Evolutionary conservation across 1,284 basidiomycete species (phyloP), one percentile per base, ranked within the genome.

Genomic region (Ustilago tritici): DNA sequence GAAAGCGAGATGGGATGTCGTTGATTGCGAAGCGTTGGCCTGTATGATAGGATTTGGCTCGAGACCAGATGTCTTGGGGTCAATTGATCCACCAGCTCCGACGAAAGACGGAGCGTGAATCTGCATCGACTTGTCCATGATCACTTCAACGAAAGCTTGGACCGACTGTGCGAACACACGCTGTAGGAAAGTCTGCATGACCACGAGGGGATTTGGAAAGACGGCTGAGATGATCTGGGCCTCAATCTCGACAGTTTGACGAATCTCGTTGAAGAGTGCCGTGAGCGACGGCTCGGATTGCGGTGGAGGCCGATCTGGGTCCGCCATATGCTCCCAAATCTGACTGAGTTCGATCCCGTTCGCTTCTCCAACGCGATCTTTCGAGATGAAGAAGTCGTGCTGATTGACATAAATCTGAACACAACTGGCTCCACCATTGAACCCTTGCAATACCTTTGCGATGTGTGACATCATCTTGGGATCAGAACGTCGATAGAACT

Each of bases 381-480:
- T 86, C 53, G 78, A 81, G 67, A 86, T 86, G 78, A 86, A 86
- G 38, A 85, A 86, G 86, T 99, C 97, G 84, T 99, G 97, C 87
- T 99, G 97, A 83, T 99, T 99, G 73, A 99, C 97, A 84, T 99
- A 99, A 35, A 99, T 94, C 87, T 98, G 95, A 6, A 99, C 93
- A 84, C 96, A 99, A 5, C 94, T 95, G 43, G 92, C 90, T 11
- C 97, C 97, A 4, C 97, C 97, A 81, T 99, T 99, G 88, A 99
- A 99, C 84, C 98, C 96, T 52, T 98, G 90, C 4, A 99, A 88
- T 2, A 95, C 97, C 88, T 95, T 93, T 1, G 97, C 96, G 84
- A 96, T 98, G 85, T 99, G 97, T 87, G 95, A 94, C 97, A 99
- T 99, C 92, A 97, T 94, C 87, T 95, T 95, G 0, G 97, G 97